Evolutionary conservation across 306 rosid genomes (phyloP).

Genomic region (Cicer bijugum): DNA sequence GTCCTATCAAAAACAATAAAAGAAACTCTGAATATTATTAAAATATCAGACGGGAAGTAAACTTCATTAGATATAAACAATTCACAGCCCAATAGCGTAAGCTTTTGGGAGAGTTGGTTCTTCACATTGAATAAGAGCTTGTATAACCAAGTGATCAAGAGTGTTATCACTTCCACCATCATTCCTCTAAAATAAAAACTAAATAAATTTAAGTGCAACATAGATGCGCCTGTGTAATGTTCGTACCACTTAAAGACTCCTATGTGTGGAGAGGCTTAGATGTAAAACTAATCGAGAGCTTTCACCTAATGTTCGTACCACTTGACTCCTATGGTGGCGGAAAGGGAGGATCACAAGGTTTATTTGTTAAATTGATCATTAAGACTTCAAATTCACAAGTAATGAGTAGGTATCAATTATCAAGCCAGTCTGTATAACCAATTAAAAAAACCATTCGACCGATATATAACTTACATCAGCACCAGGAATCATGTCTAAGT

Average conservation of each 20-base stretch:
- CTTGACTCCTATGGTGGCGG: not conserved
- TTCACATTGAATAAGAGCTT: not conserved
- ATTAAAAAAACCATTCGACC: not conserved
- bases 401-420: not conserved
- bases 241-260: not conserved
- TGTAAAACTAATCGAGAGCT: slow-evolving; percentile 3
- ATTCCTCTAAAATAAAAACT: not conserved
- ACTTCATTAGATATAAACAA: slow-evolving; percentile 10
- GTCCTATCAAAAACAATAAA: slow-evolving; percentile 17
- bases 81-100: not conserved
- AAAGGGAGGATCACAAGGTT: not conserved
- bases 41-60: not conserved
- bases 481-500: not conserved
- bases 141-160: slow-evolving; percentile 15
- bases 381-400: slow-evolving; percentile 29
- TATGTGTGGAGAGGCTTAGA: not conserved
- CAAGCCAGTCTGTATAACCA: not conserved
- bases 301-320: not conserved
- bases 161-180: not conserved
- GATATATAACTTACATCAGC: not conserved
- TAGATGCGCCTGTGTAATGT: not conserved
- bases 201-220: not conserved
- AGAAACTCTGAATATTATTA: not conserved
- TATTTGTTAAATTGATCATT: slow-evolving; percentile 3
- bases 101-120: slow-evolving; percentile 18